Evolutionary conservation across 225 moss, liverwort and hornwort genomes (phyloP).

Genomic region (Polytrichum commune): DNA sequence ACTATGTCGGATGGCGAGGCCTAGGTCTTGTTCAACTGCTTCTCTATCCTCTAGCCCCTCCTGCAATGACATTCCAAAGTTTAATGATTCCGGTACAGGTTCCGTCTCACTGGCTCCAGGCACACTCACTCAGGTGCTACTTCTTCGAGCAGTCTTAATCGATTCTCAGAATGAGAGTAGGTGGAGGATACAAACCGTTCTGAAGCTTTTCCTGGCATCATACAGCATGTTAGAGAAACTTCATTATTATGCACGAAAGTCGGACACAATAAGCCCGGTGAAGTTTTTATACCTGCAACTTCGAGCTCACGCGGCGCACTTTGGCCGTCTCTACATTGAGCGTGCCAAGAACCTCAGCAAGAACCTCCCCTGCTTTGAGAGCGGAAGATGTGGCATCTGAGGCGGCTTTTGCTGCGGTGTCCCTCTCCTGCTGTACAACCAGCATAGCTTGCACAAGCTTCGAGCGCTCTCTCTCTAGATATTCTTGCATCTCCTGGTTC

Average conservation of each 20-base stretch:
- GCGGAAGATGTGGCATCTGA: constrained; percentile 75
- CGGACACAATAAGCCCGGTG: neutral
- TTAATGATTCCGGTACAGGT: neutral
- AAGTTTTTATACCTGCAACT: constrained; percentile 35
- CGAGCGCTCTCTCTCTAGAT: constrained; percentile 71
- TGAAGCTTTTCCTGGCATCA: no score
- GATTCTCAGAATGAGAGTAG: no score
- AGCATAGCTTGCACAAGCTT: constrained; percentile 60
- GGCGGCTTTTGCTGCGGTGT: constrained; percentile 73
- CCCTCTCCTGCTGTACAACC: constrained; percentile 73
- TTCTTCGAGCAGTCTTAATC: no score
- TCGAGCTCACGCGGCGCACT: constrained; percentile 63
- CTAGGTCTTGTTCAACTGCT: constrained; percentile 30
- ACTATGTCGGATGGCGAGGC: constrained; percentile 48
- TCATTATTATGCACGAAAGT: no score
- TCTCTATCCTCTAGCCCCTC: constrained; percentile 48
- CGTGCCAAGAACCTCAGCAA: constrained; percentile 70
- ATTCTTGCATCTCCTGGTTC: constrained; percentile 73
- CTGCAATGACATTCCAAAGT: constrained; percentile 18
- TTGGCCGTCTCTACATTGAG: constrained; percentile 78
- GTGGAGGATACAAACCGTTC: no score
- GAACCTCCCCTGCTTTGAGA: constrained; percentile 65
- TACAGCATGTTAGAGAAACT: no score
- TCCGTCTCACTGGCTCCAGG: no score
- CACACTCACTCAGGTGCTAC: no score